These are phyloP conservation scores for Globisporangium heterothallicum DNA, from an alignment of 352 stramenopile genomes.

Conservation along the genomic window DNA sequence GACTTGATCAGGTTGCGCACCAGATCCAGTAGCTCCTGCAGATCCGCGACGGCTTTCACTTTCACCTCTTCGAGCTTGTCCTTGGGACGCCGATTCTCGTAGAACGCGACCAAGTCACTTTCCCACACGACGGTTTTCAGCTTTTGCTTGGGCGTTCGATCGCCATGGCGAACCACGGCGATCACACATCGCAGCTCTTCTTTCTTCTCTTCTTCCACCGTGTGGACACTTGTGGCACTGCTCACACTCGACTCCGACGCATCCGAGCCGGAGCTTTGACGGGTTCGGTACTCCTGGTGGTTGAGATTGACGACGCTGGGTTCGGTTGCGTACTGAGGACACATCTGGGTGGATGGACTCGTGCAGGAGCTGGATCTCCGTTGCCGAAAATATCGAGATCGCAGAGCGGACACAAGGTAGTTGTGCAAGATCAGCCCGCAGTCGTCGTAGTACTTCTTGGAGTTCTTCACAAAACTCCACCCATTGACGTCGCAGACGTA, in stretches of 20 bases:
- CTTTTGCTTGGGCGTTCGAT: conserved; percentile 99
- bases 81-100: conserved; percentile 57
- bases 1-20: conserved; percentile 78
- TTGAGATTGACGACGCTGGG: conserved; percentile 20
- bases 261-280: conserved; percentile 60
- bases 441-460: conserved; percentile 99
- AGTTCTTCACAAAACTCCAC: conserved; percentile 98
- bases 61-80: conserved; percentile 84
- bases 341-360: conserved; percentile 50
- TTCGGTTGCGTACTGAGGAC: conserved; percentile 75
- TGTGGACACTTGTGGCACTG: conserved; percentile 40
- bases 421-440: conserved; percentile 94
- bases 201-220: conserved; percentile 66
- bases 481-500: conserved; percentile 99
- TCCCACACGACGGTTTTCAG: conserved; percentile 92
- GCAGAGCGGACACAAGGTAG: conserved; percentile 78
- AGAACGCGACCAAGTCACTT: conserved; percentile 80
- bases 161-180: conserved; percentile 96
- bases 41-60: conserved; percentile 72
- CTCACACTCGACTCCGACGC: conserved; percentile 65
- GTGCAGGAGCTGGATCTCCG: conserved; percentile 47
- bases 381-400: conserved; percentile 73
- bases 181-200: conserved; percentile 99
- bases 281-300: conserved; percentile 25
- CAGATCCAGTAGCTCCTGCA: conserved; percentile 79